Evolutionary conservation across 371 early-diverging fungal species (phyloP).

Genomic region (Mucor lusitanicus): DNA sequence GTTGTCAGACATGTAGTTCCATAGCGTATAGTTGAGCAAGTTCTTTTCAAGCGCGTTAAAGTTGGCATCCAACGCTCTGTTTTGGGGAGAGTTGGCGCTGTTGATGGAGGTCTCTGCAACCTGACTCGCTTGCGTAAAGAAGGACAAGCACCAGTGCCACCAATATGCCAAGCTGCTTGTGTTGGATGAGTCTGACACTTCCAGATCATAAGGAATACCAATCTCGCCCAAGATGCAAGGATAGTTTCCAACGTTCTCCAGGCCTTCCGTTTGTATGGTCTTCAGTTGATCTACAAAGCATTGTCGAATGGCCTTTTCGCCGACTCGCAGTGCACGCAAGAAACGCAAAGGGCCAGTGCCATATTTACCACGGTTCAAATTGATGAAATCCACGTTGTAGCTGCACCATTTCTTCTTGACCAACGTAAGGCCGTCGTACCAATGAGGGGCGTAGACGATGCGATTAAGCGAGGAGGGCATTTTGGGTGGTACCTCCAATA

Average conservation of each 20-base stretch:
- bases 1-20: constrained; percentile 72
- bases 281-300: constrained; percentile 63
- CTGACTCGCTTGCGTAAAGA: background rate
- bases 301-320: constrained; percentile 59
- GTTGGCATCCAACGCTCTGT: constrained; percentile 71
- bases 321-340: constrained; percentile 58
- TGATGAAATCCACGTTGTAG: constrained; percentile 68
- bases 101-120: constrained; percentile 3
- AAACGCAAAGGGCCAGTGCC: constrained; percentile 52
- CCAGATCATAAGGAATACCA: constrained; percentile 77
- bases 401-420: constrained; percentile 69
- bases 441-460: constrained; percentile 72
- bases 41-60: constrained; percentile 66
- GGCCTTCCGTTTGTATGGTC: constrained; percentile 57
- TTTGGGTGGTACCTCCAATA: constrained; percentile 59
- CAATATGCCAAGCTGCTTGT: background rate
- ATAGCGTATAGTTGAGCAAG: constrained; percentile 63
- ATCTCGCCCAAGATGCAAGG: constrained; percentile 74
- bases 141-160: constrained; percentile 16
- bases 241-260: constrained; percentile 42
- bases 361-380: constrained; percentile 66
- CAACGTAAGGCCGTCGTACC: constrained; percentile 76
- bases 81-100: constrained; percentile 49
- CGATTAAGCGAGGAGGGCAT: constrained; percentile 43
- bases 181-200: constrained; percentile 12